Evolutionary conservation across 2,329 filamentous ascomycete species (phyloP).

Genomic region (Hymenoscyphus salicellus): DNA sequence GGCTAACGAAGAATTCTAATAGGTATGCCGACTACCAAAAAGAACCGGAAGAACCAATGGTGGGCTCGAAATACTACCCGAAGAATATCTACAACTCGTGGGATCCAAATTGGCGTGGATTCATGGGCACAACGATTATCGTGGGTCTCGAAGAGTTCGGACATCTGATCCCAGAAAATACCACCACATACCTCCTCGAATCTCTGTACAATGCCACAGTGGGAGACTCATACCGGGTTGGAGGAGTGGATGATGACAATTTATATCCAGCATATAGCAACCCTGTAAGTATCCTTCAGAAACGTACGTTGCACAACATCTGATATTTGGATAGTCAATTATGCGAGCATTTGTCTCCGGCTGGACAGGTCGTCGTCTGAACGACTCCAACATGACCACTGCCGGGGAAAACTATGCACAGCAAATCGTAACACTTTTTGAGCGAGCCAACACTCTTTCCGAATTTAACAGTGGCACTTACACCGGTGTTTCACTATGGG

Average conservation of each 20-base stretch:
- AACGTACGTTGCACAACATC: background rate
- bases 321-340: slow-evolving; percentile 37
- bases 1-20: background rate
- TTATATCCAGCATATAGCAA: slow-evolving; percentile 62
- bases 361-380: slow-evolving; percentile 54
- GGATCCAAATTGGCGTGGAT: slow-evolving; percentile 65
- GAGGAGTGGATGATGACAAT: slow-evolving; percentile 58
- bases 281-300: slow-evolving; percentile 37
- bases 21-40: slow-evolving; percentile 52
- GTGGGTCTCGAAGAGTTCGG: slow-evolving; percentile 58
- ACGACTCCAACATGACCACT: slow-evolving; percentile 56
- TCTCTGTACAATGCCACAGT: slow-evolving; percentile 54
- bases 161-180: slow-evolving; percentile 42
- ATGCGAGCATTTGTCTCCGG: slow-evolving; percentile 62
- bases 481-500: slow-evolving; percentile 58
- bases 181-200: slow-evolving; percentile 45
- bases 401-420: slow-evolving; percentile 55
- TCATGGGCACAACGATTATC: slow-evolving; percentile 58
- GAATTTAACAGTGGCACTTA: slow-evolving; percentile 59
- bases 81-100: slow-evolving; percentile 53
- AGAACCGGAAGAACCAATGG: slow-evolving; percentile 55
- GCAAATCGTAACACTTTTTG: slow-evolving; percentile 56
- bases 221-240: slow-evolving; percentile 60
- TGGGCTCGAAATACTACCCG: slow-evolving; percentile 51
- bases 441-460: slow-evolving; percentile 53